Conservation (phyloP, 495 filamentous ascomycete genomes). For the Tuber calosporum region DNA sequence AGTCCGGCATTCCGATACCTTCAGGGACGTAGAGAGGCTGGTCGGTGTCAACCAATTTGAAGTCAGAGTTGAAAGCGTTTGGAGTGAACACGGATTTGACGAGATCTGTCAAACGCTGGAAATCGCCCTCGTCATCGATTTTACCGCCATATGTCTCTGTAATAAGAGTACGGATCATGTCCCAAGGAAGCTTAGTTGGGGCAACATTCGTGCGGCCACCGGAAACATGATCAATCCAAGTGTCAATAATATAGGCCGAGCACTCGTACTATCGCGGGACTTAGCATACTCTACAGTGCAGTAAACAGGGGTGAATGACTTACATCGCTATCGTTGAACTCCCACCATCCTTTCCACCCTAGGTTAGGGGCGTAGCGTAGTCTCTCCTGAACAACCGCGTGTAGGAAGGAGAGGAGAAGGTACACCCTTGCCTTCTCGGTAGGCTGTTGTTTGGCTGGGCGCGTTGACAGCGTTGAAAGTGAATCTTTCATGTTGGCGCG, state of each 20-base stretch:
- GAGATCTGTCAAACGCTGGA: slow-evolving; percentile 59
- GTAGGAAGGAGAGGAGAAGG: slow-evolving; percentile 83
- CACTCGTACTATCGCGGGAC: slow-evolving; percentile 72
- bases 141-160: slow-evolving; percentile 96
- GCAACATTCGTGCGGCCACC: slow-evolving; percentile 83
- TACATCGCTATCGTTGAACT: slow-evolving; percentile 99
- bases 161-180: slow-evolving; percentile 87
- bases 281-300: slow-evolving; percentile 41
- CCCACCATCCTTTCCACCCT: slow-evolving; percentile 99
- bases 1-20: slow-evolving; percentile 74
- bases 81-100: slow-evolving; percentile 74
- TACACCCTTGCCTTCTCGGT: slow-evolving; percentile 90
- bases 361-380: slow-evolving; percentile 90
- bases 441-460: slow-evolving; percentile 65
- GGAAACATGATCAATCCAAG: slow-evolving; percentile 79
- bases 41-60: slow-evolving; percentile 67
- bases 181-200: slow-evolving; percentile 90
- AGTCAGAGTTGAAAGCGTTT: slow-evolving; percentile 79
- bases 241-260: slow-evolving; percentile 89
- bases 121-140: slow-evolving; percentile 89
- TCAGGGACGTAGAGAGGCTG: slow-evolving; percentile 66
- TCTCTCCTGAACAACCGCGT: slow-evolving; percentile 92
- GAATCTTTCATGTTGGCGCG: slow-evolving; percentile 99
- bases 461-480: slow-evolving; percentile 68
- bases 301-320: slow-evolving; percentile 44